Base-by-base conservation (phyloP, 331 rosid species). In the Acacia concinna region DNA sequence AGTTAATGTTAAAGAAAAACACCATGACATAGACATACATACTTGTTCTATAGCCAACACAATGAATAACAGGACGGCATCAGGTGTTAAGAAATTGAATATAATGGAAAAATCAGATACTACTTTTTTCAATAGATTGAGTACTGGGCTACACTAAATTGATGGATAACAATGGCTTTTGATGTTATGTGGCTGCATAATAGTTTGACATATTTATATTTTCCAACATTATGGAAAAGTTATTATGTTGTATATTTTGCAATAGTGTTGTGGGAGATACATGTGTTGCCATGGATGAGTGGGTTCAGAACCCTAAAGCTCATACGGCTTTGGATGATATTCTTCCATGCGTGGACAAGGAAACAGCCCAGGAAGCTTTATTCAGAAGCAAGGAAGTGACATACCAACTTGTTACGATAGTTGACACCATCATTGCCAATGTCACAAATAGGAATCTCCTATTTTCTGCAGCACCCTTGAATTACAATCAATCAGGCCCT, bases 401-500 rank as follows among this genome's bases (percentile, higher is more conserved):
- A 8, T 69, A 51, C 43, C 76, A 82, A 47, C 81, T 89, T 71
- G 92, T 90, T 41, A 2, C 3, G 8, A 78, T 88, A 9, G 89
- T 89, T 23, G 87, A 91, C 85, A 60, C 4, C 23, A 31, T 90
- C 77, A 78, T 95, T 83, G 3, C 14, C 78, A 76, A 70, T 4
- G 21, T 87, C 28, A 51, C 98, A 2, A 96, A 91, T 40, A 25
- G 9, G 41, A 51, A 91, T 80, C 4, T 77, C 12, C 86, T 90
- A 2, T 78, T 88, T 43, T 23, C 2, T 14, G 87, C 75, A 1
- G 78, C 68, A 66, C 87, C 93, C 17, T 4, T 87, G 2, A 81
- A 88, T 78, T 96, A 59, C 89, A 96, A 96, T 72, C 98, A 96
- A 74, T 91, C 97, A 21, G 99, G 99, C 1, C 90, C 94, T 13